A percentile compares a stretch with the other conserved stretches of the same genome.
phyloP scores from a whole-genome alignment of 106 monocot species.

The Dendrobium chrysotoxum region DNA sequence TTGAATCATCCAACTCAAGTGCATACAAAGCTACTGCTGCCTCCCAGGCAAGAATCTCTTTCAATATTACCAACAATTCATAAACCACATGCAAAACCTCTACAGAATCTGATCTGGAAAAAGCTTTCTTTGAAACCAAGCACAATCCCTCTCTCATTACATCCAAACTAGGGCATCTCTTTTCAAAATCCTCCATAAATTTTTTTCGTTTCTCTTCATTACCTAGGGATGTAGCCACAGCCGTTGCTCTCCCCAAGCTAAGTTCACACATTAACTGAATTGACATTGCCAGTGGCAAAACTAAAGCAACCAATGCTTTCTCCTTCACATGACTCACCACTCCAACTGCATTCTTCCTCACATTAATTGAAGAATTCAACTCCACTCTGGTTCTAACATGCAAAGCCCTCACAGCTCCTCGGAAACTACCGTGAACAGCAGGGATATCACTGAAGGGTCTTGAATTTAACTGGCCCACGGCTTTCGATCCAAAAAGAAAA shows the following conservation, averaged over 20 bases:
- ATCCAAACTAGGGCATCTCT: slow-evolving; percentile 28
- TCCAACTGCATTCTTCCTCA: slow-evolving; percentile 24
- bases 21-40: slow-evolving; percentile 54
- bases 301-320: slow-evolving; percentile 32
- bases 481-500: slow-evolving; percentile 72
- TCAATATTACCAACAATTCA: slow-evolving; percentile 43
- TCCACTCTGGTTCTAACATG: slow-evolving; percentile 47
- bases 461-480: slow-evolving; percentile 30
- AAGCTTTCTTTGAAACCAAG: slow-evolving; percentile 19
- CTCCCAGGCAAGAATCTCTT: slow-evolving; percentile 80
- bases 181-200: slow-evolving; percentile 20
- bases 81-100: slow-evolving; percentile 33
- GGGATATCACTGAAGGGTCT: slow-evolving; percentile 42
- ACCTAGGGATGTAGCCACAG: slow-evolving; percentile 17
- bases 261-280: slow-evolving; percentile 31
- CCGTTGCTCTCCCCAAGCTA: slow-evolving; percentile 45
- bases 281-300: slow-evolving; percentile 30
- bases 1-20: slow-evolving; percentile 66
- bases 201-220: slow-evolving; percentile 24
- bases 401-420: slow-evolving; percentile 54
- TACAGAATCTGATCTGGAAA: slow-evolving; percentile 20
- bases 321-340: slow-evolving; percentile 34
- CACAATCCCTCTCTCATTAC: slow-evolving; percentile 22
- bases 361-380: slow-evolving; percentile 59
- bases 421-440: slow-evolving; percentile 47